Percentiles rank a stretch among this genome's conserved stretches.
phyloP scores from a whole-genome alignment of 2,329 filamentous ascomycete genomes.

The Leptographium lundbergii region DNA sequence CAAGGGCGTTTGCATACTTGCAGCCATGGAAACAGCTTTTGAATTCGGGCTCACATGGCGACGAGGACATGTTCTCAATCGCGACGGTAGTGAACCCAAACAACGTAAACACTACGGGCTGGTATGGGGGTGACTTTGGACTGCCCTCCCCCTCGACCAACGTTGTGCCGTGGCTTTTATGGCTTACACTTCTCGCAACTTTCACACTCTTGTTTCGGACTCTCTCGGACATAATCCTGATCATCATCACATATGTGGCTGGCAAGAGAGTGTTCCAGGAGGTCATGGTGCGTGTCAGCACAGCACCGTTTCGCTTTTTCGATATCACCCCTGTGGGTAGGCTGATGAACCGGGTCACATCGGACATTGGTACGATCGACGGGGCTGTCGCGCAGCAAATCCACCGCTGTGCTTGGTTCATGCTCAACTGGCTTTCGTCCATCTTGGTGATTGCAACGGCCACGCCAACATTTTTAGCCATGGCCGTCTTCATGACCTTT shows the following conservation, averaged over 20 bases:
- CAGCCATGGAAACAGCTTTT: neutral
- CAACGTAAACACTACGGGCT: constrained; percentile 1
- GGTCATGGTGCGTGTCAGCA: constrained; percentile 61
- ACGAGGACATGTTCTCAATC: constrained; percentile 2
- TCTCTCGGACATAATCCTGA: constrained; percentile 52
- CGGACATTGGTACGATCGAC: constrained; percentile 81
- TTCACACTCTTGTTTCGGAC: constrained; percentile 47
- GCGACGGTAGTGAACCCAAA: neutral
- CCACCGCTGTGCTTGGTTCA: constrained; percentile 55
- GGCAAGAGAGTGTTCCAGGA: constrained; percentile 62
- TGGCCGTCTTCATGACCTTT: constrained; percentile 54
- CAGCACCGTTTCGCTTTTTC: constrained; percentile 80
- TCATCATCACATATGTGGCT: constrained; percentile 68
- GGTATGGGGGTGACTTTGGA: constrained; percentile 20
- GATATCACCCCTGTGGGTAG: constrained; percentile 81
- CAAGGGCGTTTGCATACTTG: constrained; percentile 3
- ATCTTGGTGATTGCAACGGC: constrained; percentile 68
- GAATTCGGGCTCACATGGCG: neutral
- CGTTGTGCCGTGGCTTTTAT: constrained; percentile 61
- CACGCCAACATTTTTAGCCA: constrained; percentile 63
- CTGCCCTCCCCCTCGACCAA: constrained; percentile 56
- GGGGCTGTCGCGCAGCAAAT: constrained; percentile 71
- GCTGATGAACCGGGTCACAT: constrained; percentile 84
- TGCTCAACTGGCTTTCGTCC: constrained; percentile 59
- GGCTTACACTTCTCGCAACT: constrained; percentile 54